These are phyloP conservation scores for Candolleomyces aberdarensis DNA, from an alignment of 768 basidiomycete species.

Conservation along the genomic window DNA sequence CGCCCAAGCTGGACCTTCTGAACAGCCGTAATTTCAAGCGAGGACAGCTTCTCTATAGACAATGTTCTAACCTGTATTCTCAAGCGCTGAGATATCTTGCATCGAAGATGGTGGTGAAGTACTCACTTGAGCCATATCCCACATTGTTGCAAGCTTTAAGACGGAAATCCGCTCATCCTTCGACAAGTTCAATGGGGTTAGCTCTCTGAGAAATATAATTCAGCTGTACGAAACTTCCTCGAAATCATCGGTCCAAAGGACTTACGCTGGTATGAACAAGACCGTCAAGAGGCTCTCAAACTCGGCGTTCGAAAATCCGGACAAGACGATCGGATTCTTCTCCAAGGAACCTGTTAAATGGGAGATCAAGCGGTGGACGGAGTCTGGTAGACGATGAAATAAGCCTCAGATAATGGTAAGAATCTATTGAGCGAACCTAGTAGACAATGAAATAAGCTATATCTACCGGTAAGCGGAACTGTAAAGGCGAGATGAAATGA, in stretches of 20 bases:
- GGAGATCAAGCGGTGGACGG: too few species aligned
- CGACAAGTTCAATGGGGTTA: background rate
- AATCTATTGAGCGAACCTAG: too few species aligned
- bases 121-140: background rate
- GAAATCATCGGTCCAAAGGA: too few species aligned
- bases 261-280: background rate
- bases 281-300: background rate
- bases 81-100: background rate
- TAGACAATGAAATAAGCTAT: too few species aligned
- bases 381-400: too few species aligned
- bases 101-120: background rate
- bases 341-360: too few species aligned
- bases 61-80: background rate
- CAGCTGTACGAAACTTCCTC: too few species aligned
- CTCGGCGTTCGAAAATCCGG: background rate
- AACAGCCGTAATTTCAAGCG: background rate
- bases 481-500: too few species aligned
- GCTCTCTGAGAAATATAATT: background rate
- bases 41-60: background rate
- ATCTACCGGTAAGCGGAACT: too few species aligned
- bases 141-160: background rate
- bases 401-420: too few species aligned
- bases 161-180: background rate
- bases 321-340: background rate
- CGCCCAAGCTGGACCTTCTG: background rate